Conservation (phyloP, 305 asterid species). For the Fraxinus xanthoxyloides region DNA sequence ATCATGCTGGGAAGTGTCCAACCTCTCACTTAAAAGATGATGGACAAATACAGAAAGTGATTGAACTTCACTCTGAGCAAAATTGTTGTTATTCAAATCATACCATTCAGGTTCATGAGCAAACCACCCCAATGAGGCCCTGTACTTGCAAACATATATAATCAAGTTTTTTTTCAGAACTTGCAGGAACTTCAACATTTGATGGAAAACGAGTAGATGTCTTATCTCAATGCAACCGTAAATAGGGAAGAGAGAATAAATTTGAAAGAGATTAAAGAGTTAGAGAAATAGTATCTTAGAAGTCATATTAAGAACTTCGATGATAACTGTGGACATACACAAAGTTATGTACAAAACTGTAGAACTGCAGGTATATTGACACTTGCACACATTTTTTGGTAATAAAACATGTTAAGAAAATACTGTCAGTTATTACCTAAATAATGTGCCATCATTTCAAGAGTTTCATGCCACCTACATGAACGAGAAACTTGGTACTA, state of each 20-base stretch:
- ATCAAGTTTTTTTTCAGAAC: neutral
- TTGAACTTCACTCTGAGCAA: slow-evolving; percentile 92
- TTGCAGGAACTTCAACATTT: slow-evolving; percentile 5
- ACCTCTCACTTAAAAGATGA: slow-evolving; percentile 66
- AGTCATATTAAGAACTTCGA: neutral
- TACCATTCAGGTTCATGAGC: slow-evolving; percentile 92
- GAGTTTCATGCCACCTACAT: neutral
- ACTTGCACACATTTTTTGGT: neutral
- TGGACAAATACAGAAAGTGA: slow-evolving; percentile 81
- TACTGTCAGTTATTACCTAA: neutral
- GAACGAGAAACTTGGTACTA: neutral
- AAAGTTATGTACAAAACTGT: neutral
- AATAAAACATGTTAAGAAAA: neutral
- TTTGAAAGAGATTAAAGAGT: neutral
- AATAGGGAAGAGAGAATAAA: neutral
- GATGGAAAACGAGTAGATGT: neutral
- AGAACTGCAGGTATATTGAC: neutral
- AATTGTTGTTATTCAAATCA: slow-evolving; percentile 75
- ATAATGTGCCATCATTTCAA: neutral
- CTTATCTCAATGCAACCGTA: neutral
- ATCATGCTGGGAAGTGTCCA: slow-evolving; percentile 56
- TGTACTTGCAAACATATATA: slow-evolving; percentile 26
- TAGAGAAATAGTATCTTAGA: neutral
- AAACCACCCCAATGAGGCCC: slow-evolving; percentile 98
- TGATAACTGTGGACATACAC: neutral